Conservation (phyloP, 352 stramenopile species). For the Blastocystis sp. region DNA sequence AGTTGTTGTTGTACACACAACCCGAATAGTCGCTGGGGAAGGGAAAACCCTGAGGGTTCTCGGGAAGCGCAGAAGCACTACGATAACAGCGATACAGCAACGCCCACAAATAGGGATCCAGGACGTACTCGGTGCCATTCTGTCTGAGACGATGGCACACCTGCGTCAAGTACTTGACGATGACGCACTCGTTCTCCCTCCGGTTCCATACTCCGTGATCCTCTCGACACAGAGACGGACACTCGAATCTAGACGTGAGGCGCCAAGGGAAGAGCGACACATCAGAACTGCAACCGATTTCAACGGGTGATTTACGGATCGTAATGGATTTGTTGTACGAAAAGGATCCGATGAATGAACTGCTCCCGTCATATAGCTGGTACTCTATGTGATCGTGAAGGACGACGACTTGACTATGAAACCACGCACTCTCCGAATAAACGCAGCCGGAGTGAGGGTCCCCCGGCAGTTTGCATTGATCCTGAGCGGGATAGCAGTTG, state of each 20-base stretch:
- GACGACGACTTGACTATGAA: background rate
- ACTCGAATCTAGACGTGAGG: background rate
- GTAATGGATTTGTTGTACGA: background rate
- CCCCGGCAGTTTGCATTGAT: background rate
- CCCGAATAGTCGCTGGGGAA: background rate
- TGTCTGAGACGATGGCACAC: background rate
- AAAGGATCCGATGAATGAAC: background rate
- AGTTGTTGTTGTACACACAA: slow-evolving; percentile 7
- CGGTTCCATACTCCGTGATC: background rate
- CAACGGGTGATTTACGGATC: background rate
- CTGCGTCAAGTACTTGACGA: background rate
- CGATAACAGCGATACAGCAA: background rate
- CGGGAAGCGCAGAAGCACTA: background rate
- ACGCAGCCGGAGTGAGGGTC: background rate
- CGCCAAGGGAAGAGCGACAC: background rate
- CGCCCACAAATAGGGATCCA: background rate
- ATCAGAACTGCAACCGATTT: background rate
- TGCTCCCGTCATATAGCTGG: background rate
- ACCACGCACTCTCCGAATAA: slow-evolving; percentile 6
- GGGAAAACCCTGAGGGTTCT: background rate
- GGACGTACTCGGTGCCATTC: background rate
- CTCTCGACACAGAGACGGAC: background rate
- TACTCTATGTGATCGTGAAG: background rate
- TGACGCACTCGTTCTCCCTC: background rate
- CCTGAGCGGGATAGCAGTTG: background rate